These are phyloP conservation scores for Penicillium antarcticum DNA, from an alignment of 495 filamentous ascomycete species.

Conservation along the genomic window DNA sequence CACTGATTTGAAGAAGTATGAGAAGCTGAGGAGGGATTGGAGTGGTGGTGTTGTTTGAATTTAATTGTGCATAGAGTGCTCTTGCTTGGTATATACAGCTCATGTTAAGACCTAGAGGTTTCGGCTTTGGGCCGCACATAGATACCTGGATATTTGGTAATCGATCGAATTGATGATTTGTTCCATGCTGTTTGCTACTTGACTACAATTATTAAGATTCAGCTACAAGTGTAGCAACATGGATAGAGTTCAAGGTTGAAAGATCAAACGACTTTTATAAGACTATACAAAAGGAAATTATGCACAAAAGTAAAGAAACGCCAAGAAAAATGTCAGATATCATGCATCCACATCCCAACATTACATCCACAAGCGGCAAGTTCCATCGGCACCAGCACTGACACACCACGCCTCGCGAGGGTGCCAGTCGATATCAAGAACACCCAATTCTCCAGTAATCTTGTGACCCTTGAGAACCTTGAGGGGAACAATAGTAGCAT, in stretches of 20 bases:
- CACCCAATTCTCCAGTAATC: conserved; percentile 71
- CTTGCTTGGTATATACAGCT: no score
- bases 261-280: conserved; percentile 21
- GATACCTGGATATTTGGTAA: conserved; percentile 6
- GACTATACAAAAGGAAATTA: conserved; percentile 29
- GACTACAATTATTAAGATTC: no score
- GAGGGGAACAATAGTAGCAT: conserved; percentile 90
- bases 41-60: conserved; percentile 32
- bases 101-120: neutral
- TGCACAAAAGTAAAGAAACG: conserved; percentile 25
- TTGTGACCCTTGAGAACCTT: conserved; percentile 91
- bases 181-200: neutral
- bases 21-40: conserved; percentile 53
- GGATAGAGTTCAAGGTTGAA: neutral
- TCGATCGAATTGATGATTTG: neutral
- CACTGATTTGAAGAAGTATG: conserved; percentile 68
- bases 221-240: no score
- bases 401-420: conserved; percentile 88
- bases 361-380: conserved; percentile 73
- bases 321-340: conserved; percentile 18
- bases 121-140: neutral
- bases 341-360: conserved; percentile 22
- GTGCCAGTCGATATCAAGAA: conserved; percentile 95
- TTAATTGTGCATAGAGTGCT: neutral
- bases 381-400: conserved; percentile 91